Base-by-base conservation (phyloP, 2,329 filamentous ascomycete species). In the Phialophora verrucosa region DNA sequence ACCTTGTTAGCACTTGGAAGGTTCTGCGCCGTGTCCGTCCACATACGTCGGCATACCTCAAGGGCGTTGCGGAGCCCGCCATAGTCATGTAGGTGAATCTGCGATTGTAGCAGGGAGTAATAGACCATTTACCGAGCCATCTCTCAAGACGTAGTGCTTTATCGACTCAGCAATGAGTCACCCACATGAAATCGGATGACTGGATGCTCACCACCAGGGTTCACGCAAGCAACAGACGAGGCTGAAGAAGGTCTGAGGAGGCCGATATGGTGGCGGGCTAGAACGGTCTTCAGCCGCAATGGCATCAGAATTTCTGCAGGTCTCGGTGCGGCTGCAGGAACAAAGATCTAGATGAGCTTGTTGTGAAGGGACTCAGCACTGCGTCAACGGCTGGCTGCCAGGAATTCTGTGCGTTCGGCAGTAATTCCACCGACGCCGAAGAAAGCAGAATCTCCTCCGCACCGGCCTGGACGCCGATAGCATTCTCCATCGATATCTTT, bases 1-100 rank as follows among this genome's bases (percentile, higher is more conserved):
- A 27, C 38, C 17, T 54, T 59, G 57, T 65, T 50, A 68, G 62
- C 35, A 17, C 55, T 23, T 12, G 32, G 14, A 53, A 17, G 64
- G 14, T 23, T 20, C 10, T 38, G 23, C n/a, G 23, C 50, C 49
- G 10, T 51, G 42, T 51, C 49, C 35, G 20, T 62, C 51, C 57
- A 78, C 80, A 56, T 73, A 82, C 81, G 77, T 83, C 81, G 54
- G 81, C 80, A 75, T 83, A 83, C 78, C 76, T 78, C 53, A 81
- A 73, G 12, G 75, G 65, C 51, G 50, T 62, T 5, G 60, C 50
- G 6, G 55, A 70, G 25, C 79, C 75, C 20, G 70, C 71, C 79
- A 81, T 81, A 31, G 69, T 77, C 65, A 35, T 56, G 47, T 65
- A 57, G 38, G n/a, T 55, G 42, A 49, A 35, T 44, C 11, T 44